Evolutionary conservation across 495 filamentous ascomycete species (phyloP).

Genomic region (Tuber indicum): DNA sequence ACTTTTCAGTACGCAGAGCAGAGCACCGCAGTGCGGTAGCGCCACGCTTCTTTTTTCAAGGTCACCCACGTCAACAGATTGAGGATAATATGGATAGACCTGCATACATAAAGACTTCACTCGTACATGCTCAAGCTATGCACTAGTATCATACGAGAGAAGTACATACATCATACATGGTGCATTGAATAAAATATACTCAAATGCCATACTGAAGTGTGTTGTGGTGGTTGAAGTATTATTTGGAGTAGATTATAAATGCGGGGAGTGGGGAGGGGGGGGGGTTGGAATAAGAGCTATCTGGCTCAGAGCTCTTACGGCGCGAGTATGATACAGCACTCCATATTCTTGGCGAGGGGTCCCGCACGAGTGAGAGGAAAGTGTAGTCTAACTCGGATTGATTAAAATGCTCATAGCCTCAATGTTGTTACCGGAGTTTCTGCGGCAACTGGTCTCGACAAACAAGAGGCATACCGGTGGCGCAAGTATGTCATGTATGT

Average conservation of each 20-base stretch:
- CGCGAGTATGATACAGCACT: background rate
- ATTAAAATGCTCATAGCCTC: constrained; percentile 1
- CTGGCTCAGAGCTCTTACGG: background rate
- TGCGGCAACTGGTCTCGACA: background rate
- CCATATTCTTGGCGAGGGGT: background rate
- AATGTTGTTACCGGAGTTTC: background rate
- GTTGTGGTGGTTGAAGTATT: background rate
- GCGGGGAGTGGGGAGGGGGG: background rate
- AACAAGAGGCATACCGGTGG: background rate
- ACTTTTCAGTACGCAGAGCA: background rate
- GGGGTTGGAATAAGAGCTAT: background rate
- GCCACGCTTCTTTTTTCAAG: background rate
- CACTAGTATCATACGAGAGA: background rate
- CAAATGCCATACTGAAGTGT: background rate
- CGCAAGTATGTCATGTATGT: background rate
- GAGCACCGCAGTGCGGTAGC: background rate
- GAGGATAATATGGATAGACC: background rate
- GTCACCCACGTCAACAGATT: constrained; percentile 1
- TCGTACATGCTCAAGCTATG: background rate
- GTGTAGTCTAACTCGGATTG: background rate
- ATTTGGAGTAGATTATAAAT: background rate
- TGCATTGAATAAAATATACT: background rate
- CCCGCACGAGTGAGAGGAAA: background rate
- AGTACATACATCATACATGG: constrained; percentile 1
- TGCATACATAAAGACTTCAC: background rate